phyloP scores from a whole-genome alignment of 306 rosid species.

The Senna siamea region DNA sequence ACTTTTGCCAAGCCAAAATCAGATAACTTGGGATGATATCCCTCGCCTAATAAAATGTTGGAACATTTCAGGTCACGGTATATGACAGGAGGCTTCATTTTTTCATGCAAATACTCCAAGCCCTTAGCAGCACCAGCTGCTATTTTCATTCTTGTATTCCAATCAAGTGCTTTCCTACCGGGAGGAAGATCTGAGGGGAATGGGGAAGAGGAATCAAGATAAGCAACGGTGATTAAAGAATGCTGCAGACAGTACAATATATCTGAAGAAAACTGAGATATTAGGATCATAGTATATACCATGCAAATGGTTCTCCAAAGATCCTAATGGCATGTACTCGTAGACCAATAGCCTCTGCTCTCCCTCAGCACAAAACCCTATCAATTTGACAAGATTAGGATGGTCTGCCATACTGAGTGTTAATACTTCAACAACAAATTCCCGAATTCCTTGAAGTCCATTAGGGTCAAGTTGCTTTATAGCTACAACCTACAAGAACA shows the following conservation, averaged over 20 bases:
- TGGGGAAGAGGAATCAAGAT: not conserved
- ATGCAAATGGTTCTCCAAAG: conserved; percentile 80
- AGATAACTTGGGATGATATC: conserved; percentile 75
- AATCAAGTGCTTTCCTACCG: conserved; percentile 60
- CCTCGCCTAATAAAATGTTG: conserved; percentile 84
- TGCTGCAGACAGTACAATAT: not conserved
- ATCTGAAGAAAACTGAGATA: conserved; percentile 18
- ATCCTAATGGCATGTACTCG: conserved; percentile 85
- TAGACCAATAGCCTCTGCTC: conserved; percentile 85
- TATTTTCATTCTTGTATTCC: conserved; percentile 86
- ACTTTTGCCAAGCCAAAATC: conserved; percentile 94
- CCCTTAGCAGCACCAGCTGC: conserved; percentile 86
- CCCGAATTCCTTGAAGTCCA: conserved; percentile 80
- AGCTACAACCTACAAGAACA: conserved; percentile 73
- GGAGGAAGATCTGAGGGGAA: conserved; percentile 55
- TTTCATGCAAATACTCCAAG: conserved; percentile 83
- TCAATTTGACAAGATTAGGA: conserved; percentile 76
- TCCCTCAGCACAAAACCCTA: conserved; percentile 88
- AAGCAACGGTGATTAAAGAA: conserved; percentile 1
- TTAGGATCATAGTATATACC: conserved; percentile 51
- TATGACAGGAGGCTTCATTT: conserved; percentile 76
- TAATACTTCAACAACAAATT: conserved; percentile 79
- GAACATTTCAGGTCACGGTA: conserved; percentile 89
- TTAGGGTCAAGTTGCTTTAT: conserved; percentile 76
- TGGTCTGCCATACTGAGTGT: conserved; percentile 74